These are phyloP conservation scores for Hypoxylon sp. DNA, from an alignment of 2,329 filamentous ascomycete genomes.

Conservation along the genomic window DNA sequence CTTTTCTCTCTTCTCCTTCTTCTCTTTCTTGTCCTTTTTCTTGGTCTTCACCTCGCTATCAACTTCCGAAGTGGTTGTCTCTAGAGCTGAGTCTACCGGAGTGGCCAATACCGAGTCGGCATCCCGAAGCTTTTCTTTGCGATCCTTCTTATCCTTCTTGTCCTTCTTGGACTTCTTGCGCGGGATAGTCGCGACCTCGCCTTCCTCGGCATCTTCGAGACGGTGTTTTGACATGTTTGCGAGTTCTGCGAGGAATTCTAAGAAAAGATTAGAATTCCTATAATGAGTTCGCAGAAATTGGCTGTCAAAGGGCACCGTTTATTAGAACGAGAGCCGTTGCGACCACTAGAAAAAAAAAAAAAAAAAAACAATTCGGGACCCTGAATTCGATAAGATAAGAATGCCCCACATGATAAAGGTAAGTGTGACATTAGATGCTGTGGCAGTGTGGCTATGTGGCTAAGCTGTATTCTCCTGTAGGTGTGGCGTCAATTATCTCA, in stretches of 20 bases:
- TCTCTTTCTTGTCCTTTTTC: conserved; percentile 50
- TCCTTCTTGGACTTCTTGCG: conserved; percentile 61
- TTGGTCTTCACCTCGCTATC: conserved; percentile 52
- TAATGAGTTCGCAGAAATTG: conserved; percentile 7
- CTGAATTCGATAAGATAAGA: conserved; percentile 38
- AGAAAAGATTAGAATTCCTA: not conserved
- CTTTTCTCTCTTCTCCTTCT: conserved; percentile 53
- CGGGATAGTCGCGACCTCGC: conserved; percentile 49
- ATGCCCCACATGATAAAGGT: conserved; percentile 6
- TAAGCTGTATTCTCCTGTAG: not conserved
- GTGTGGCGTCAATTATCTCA: conserved; percentile 14
- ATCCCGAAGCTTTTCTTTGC: conserved; percentile 51
- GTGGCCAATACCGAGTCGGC: conserved; percentile 38
- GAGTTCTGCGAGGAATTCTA: not conserved
- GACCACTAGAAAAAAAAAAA: conserved; percentile 16
- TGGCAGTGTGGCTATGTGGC: not conserved
- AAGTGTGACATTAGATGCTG: not conserved
- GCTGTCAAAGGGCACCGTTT: not conserved
- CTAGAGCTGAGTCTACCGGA: conserved; percentile 38
- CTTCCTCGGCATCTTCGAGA: conserved; percentile 54
- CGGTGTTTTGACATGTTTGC: conserved; percentile 54
- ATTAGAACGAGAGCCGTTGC: not conserved
- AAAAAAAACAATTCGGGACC: conserved; percentile 26
- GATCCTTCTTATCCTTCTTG: conserved; percentile 55
- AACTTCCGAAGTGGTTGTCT: conserved; percentile 53